Evolutionary conservation across 805 yeast genomes (phyloP).

Genomic region (Sugiyamaella boreocaroliniensis): DNA sequence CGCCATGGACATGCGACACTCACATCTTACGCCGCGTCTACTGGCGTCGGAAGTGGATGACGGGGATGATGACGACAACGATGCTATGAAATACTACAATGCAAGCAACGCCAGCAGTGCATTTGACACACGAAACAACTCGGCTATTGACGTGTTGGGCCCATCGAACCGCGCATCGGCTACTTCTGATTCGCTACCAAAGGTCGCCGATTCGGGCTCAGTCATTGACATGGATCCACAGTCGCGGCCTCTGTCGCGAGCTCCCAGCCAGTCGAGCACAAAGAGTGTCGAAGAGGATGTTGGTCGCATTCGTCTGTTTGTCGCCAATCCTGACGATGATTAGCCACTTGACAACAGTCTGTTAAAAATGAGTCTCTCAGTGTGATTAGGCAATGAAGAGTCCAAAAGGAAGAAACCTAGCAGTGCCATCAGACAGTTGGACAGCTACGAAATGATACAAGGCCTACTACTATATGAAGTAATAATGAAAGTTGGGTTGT

Average conservation of each 20-base stretch:
- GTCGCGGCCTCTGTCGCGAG: conserved; percentile 15
- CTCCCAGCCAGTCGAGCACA: conserved; percentile 16
- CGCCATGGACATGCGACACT: conserved; percentile 34
- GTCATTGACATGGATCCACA: not conserved
- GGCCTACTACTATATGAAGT: too few relatives aligned
- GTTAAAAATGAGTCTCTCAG: too few relatives aligned
- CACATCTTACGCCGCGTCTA: conserved; percentile 48
- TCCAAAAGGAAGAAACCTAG: too few relatives aligned
- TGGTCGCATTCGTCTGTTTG: conserved; percentile 32
- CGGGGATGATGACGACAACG: conserved; percentile 35
- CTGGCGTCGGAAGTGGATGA: conserved; percentile 74
- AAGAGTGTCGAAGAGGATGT: conserved; percentile 30
- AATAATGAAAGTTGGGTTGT: not conserved
- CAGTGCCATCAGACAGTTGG: too few relatives aligned
- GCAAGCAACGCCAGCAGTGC: conserved; percentile 2
- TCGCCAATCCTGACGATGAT: conserved; percentile 35
- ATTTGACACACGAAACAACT: conserved; percentile 2
- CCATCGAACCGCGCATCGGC: conserved; percentile 1
- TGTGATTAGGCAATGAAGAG: too few relatives aligned
- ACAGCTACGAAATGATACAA: too few relatives aligned
- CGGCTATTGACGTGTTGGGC: not conserved
- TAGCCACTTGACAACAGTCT: not conserved
- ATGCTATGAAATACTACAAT: not conserved
- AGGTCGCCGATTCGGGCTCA: not conserved
- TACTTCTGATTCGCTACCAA: not conserved